Base-by-base conservation (phyloP, 2,329 filamentous ascomycete genomes). In the Penicillium italicum region DNA sequence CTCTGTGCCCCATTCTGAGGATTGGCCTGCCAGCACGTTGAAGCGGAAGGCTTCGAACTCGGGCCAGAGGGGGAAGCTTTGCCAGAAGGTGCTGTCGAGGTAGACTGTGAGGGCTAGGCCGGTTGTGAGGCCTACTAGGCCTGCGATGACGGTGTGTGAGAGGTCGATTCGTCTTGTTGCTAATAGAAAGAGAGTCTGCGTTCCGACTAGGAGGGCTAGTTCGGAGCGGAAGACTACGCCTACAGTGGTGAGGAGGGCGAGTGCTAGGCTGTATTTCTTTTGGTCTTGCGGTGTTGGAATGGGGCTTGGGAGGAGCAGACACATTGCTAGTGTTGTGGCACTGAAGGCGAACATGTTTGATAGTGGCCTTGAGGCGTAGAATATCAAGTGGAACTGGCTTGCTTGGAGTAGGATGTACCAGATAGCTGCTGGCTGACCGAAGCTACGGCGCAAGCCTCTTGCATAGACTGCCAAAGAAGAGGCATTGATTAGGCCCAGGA, bases 281-380 rank as follows among this genome's bases (percentile, higher is more conserved):
- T 73, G 66, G 30, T 74, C 49, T 66, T 61, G 54, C 33, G 54
- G 34, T 34, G 55, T 22, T 20, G 56, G 46, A 14, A 55, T 56
- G 7, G 67, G 63, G 22, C 77, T 77, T 16, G 81, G 77, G 3
- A 86, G 75, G 42, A 84, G 68, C 55, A 74, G 76, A 37, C 77
- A 71, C 44, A 84, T 66, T 10, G 73, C 74, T 9, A 75, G 42
- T 1, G 74, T 78, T 33, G 72, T 71, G 56, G 97, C 76, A 10
- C 85, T 84, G 76, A 97, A 94, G 20, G 94, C 92, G 75, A 97
- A 96, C 88, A 95, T 96, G 72, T 99, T 99, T 2, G 94, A 94
- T 62, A 99, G 77, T 2, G 91, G 94, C 58, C 94, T 82, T 16
- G 91, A 94, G 14, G 92, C 88, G 77, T 99, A 99, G 74, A 91